Base-by-base conservation (phyloP, 2,329 filamentous ascomycete species). In the Lomentospora prolificans region DNA sequence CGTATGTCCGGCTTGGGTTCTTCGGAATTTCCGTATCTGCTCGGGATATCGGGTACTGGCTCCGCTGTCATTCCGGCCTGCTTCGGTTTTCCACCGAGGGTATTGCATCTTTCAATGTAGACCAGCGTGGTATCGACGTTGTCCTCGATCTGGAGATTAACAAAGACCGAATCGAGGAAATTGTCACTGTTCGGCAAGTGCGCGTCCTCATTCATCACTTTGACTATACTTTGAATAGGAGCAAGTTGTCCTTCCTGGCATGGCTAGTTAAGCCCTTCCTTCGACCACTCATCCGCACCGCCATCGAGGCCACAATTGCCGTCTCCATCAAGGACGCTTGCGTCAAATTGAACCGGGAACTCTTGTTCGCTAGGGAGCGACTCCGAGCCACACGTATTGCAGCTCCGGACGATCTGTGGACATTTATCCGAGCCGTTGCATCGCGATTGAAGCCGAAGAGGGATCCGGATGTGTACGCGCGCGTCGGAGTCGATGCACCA, bases 31-130 rank as follows among this genome's bases (percentile, higher is more conserved):
- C 90, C 0, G 77, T 94, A 55, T 84, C 87, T 41, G 91, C 91
- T 2, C 84, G 92, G 24, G 90, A 96, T 59, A 76, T 97, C 30
- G 92, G 92, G 24, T 97, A 91, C 72, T 95, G 91, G 83, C 74
- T 96, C 30, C 86, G 87, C 8, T 78, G 88, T 0, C 91, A 94
- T 66, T 82, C 84, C 12, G 85, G 89, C 2, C 67, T 95, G 2
- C 75, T 95, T 51, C 83, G 84, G 24, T 76, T 96, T 28, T 81
- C 82, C 2, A 90, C 96, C 63, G 80, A 90, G 67, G 92, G 92
- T 3, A 87, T 96, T 51, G 89, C 87, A 4, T 89, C 86, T 28
- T 90, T 97, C 69, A 81, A 82, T 48, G 81, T 97, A 4, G 92
- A 96, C 67, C 84, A 92, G 62, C 82, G 88, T 19, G 92, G 92